These are phyloP conservation scores for Colletotrichum gloeosporioides DNA, from an alignment of 2,329 filamentous ascomycete genomes.

Conservation along the genomic window DNA sequence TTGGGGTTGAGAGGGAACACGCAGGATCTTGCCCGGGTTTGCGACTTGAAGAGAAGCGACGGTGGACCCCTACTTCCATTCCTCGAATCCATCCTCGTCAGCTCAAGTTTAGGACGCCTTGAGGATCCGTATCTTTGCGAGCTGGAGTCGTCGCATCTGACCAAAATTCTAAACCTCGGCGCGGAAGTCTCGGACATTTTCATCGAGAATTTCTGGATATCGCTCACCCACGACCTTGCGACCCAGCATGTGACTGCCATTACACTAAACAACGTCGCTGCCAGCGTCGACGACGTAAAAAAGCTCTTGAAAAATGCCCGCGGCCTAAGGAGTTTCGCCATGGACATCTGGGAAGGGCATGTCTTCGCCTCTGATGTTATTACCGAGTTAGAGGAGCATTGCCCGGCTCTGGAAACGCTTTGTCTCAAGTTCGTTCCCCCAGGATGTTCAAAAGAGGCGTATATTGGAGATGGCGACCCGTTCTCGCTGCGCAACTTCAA, in stretches of 20 bases:
- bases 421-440: neutral
- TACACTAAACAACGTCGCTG: neutral
- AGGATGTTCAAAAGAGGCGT: neutral
- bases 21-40: rapidly evolving
- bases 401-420: neutral
- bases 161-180: neutral
- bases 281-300: neutral
- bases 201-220: rapidly evolving
- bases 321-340: neutral
- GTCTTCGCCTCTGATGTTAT: neutral
- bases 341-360: too few species aligned
- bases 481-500: too few species aligned
- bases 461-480: too few species aligned
- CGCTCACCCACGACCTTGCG: neutral
- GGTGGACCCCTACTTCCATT: neutral
- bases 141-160: neutral
- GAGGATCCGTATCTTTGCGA: too few species aligned
- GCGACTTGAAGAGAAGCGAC: neutral
- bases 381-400: neutral
- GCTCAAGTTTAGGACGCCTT: too few species aligned
- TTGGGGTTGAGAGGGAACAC: neutral
- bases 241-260: neutral
- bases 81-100: neutral
- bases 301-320: neutral
- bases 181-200: neutral